Percentiles rank a stretch among this genome's conserved stretches.
phyloP scores from a whole-genome alignment of 345 rosid species.

The Sisymbrium irio region DNA sequence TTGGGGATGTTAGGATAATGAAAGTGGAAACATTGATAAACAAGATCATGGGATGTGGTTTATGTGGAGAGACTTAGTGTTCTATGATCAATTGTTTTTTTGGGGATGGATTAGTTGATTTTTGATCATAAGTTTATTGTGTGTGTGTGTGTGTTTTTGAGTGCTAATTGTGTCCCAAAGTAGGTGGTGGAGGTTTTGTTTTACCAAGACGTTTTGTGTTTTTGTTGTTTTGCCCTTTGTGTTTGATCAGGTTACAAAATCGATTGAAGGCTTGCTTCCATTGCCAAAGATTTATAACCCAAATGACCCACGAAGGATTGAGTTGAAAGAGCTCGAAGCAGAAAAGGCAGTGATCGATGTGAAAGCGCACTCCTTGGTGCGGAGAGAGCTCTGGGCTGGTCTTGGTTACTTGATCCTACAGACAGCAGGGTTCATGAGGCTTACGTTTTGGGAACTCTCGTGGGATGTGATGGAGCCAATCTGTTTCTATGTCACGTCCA shows the following conservation, averaged over 20 bases:
- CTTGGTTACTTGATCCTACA: slow-evolving; percentile 66
- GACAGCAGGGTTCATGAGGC: slow-evolving; percentile 89
- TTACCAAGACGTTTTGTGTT: slow-evolving; percentile 40
- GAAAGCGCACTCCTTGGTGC: slow-evolving; percentile 54
- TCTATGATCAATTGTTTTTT: not conserved
- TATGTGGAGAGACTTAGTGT: not conserved
- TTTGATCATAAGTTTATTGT: slow-evolving; percentile 9
- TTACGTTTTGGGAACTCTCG: slow-evolving; percentile 95
- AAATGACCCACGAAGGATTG: slow-evolving; percentile 55
- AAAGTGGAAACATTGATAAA: not conserved
- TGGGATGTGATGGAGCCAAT: slow-evolving; percentile 99
- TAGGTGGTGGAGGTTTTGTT: slow-evolving; percentile 37
- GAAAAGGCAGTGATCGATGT: slow-evolving; percentile 53
- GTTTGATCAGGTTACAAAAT: slow-evolving; percentile 67
- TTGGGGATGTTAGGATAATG: not conserved
- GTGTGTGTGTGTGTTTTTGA: slow-evolving; percentile 21
- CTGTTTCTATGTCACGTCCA: slow-evolving; percentile 83
- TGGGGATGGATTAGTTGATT: not conserved
- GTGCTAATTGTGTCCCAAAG: slow-evolving; percentile 37
- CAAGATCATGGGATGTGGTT: slow-evolving; percentile 4
- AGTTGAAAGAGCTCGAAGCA: slow-evolving; percentile 57
- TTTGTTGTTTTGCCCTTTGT: slow-evolving; percentile 17
- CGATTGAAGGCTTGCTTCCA: slow-evolving; percentile 65
- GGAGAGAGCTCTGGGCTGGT: slow-evolving; percentile 80
- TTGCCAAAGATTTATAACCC: slow-evolving; percentile 34